These are phyloP conservation scores for Adansonia rubrostipa DNA, from an alignment of 441 rosid genomes.

Conservation along the genomic window DNA sequence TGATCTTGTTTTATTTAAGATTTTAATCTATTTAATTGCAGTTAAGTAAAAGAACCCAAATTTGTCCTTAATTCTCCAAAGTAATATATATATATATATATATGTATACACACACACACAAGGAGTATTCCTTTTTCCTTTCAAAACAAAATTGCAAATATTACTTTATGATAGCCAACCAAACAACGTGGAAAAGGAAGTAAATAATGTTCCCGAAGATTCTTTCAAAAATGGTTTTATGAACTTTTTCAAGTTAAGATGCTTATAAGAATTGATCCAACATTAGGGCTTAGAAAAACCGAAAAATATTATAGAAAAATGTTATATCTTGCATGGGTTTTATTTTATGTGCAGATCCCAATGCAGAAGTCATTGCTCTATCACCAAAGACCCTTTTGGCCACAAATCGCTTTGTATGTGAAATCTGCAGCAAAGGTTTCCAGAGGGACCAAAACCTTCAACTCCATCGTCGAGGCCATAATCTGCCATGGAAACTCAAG, in stretches of 20 bases:
- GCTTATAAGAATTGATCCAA: not conserved
- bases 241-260: not conserved
- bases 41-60: not conserved
- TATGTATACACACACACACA: too few relatives aligned
- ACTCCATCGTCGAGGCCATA: conserved; percentile 56
- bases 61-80: not conserved
- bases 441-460: conserved; percentile 42
- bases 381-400: conserved; percentile 26
- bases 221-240: not conserved
- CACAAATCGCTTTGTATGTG: conserved; percentile 21
- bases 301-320: too few relatives aligned
- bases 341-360: conserved; percentile 14
- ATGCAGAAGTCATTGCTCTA: conserved; percentile 15
- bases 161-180: not conserved
- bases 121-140: not conserved
- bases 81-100: too few relatives aligned
- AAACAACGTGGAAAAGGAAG: too few relatives aligned
- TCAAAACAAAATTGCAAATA: not conserved
- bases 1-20: not conserved
- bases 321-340: not conserved
- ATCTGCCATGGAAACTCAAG: conserved; percentile 68
- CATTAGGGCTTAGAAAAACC: too few relatives aligned
- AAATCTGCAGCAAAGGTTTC: conserved; percentile 35
- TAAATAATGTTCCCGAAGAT: too few relatives aligned
- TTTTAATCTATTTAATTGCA: not conserved